These are phyloP conservation scores for Pharus latifolius DNA, from an alignment of 176 grass and related monocot genomes.

Conservation along the genomic window DNA sequence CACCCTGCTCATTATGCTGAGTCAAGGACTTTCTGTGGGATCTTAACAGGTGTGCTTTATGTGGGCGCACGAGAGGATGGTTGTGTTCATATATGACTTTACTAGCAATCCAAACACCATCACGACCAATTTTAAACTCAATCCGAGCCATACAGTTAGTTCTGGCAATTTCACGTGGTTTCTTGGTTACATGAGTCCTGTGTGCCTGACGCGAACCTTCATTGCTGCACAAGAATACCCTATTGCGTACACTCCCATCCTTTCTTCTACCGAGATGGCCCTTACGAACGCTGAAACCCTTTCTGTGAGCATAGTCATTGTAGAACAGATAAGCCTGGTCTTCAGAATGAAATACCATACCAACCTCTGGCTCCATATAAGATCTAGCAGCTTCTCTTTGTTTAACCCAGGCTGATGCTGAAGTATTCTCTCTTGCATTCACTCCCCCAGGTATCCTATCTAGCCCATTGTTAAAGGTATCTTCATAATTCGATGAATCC, in stretches of 20 bases:
- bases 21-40: slow-evolving; percentile 11
- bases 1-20: slow-evolving; percentile 1
- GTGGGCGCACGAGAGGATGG: slow-evolving; percentile 29
- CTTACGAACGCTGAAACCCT: slow-evolving; percentile 48
- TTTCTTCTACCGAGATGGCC: slow-evolving; percentile 53
- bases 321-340: slow-evolving; percentile 44
- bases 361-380: slow-evolving; percentile 31
- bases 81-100: slow-evolving; percentile 47
- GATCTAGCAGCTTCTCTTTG: background rate
- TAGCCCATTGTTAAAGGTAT: background rate
- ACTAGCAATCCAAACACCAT: slow-evolving; percentile 26
- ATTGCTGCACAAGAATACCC: slow-evolving; percentile 49
- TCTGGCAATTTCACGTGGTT: slow-evolving; percentile 20
- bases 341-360: slow-evolving; percentile 49
- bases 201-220: slow-evolving; percentile 47
- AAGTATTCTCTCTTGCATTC: background rate
- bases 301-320: slow-evolving; percentile 42
- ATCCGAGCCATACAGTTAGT: slow-evolving; percentile 52
- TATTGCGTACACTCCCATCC: slow-evolving; percentile 38
- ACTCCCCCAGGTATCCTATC: background rate
- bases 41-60: slow-evolving; percentile 31
- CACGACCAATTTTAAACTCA: slow-evolving; percentile 32
- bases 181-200: slow-evolving; percentile 34
- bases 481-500: slow-evolving; percentile 26
- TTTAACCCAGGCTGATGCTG: background rate